Evolutionary conservation across 2,329 filamentous ascomycete species (phyloP).

Genomic region (Coniochaeta sp.): DNA sequence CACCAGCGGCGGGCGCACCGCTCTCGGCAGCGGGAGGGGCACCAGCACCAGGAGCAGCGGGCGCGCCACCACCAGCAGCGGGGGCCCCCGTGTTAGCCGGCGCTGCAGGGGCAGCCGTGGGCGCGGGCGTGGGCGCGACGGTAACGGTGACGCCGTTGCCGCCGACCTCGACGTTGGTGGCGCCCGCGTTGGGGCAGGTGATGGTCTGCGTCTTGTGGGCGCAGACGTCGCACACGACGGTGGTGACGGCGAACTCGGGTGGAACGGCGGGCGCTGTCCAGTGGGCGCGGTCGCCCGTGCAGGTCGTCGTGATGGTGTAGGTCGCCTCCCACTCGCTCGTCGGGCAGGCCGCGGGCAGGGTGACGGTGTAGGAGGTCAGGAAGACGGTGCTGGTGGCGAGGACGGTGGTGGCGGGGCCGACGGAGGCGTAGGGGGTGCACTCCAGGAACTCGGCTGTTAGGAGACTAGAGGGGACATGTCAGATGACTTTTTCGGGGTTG

Average conservation of each 20-base stretch:
- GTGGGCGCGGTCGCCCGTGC: slow-evolving; percentile 20
- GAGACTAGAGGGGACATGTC: background rate
- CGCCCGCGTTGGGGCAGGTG: slow-evolving; percentile 27
- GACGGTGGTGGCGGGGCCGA: background rate
- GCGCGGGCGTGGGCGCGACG: background rate
- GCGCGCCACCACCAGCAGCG: slow-evolving; percentile 7
- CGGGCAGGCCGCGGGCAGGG: slow-evolving; percentile 27
- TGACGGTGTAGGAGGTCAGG: slow-evolving; percentile 31
- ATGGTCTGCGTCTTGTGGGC: slow-evolving; percentile 23
- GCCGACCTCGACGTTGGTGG: slow-evolving; percentile 20
- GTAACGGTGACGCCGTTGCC: slow-evolving; percentile 27
- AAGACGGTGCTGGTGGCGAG: slow-evolving; percentile 11
- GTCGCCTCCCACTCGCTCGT: slow-evolving; percentile 30
- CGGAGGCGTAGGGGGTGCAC: background rate
- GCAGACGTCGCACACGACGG: slow-evolving; percentile 26
- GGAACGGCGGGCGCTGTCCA: slow-evolving; percentile 23
- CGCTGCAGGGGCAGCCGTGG: background rate
- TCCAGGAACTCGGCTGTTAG: slow-evolving; percentile 2
- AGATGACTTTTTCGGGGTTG: too few species aligned
- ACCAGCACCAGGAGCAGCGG: background rate
- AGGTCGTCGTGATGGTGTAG: slow-evolving; percentile 32
- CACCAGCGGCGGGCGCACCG: slow-evolving; percentile 10
- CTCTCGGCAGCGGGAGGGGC: background rate
- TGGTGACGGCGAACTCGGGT: slow-evolving; percentile 30
- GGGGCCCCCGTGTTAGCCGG: slow-evolving; percentile 5